Conservation (phyloP, 129 eudicot species). For the Heracleum sosnowskyi region DNA sequence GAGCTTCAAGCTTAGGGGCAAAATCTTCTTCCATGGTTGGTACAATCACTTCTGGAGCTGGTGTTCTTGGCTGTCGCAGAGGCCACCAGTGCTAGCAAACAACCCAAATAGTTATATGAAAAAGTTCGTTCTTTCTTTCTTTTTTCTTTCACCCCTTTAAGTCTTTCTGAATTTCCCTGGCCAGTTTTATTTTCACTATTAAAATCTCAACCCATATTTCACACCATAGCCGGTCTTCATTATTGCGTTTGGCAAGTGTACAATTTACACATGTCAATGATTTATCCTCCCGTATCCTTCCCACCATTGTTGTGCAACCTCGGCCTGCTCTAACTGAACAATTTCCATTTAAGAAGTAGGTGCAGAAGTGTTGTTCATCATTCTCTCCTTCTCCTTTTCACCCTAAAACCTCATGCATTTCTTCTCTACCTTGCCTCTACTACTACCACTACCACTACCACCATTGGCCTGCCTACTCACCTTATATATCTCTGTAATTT, state of each 20-base stretch:
- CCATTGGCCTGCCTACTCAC: slow-evolving; percentile 7
- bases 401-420: background rate
- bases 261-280: slow-evolving; percentile 30
- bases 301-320: slow-evolving; percentile 40
- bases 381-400: background rate
- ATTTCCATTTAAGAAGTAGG: slow-evolving; percentile 23
- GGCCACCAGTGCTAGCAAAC: slow-evolving; percentile 53
- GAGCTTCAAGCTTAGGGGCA: slow-evolving; percentile 81
- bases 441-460: slow-evolving; percentile 1
- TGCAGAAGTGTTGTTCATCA: slow-evolving; percentile 41
- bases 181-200: background rate
- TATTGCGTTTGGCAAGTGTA: slow-evolving; percentile 38
- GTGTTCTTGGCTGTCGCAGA: slow-evolving; percentile 54
- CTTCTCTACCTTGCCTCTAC: slow-evolving; percentile 4
- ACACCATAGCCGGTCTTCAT: slow-evolving; percentile 1
- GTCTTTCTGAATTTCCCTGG: background rate
- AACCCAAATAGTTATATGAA: background rate
- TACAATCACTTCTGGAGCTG: slow-evolving; percentile 57
- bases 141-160: background rate
- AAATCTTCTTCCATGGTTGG: slow-evolving; percentile 72
- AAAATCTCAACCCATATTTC: background rate
- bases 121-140: background rate
- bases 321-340: slow-evolving; percentile 35
- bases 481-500: slow-evolving; percentile 15
- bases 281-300: slow-evolving; percentile 13